Evolutionary conservation across 2,329 filamentous ascomycete genomes (phyloP).

Genomic region (Ceratocystis diversiconidia): DNA sequence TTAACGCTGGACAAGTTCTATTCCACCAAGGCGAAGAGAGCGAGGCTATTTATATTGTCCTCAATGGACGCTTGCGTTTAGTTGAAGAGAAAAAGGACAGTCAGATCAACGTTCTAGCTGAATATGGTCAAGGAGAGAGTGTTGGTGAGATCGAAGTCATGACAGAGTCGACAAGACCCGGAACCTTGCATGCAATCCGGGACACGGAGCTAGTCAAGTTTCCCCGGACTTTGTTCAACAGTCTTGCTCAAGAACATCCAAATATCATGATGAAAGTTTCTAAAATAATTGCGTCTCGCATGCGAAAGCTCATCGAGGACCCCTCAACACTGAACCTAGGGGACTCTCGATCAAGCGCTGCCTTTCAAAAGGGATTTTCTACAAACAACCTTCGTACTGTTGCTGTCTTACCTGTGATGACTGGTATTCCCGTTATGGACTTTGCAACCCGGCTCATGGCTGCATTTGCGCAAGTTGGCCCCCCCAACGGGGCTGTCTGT

Average conservation of each 20-base stretch:
- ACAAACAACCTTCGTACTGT: constrained; percentile 88
- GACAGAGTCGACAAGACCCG: constrained; percentile 82
- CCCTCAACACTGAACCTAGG: constrained; percentile 52
- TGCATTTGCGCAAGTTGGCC: constrained; percentile 77
- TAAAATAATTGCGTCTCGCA: constrained; percentile 91
- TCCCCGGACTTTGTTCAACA: constrained; percentile 91
- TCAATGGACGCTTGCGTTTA: constrained; percentile 79
- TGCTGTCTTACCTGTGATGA: constrained; percentile 76
- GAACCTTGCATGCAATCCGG: constrained; percentile 85
- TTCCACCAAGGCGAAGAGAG: constrained; percentile 91
- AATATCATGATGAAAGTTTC: constrained; percentile 98
- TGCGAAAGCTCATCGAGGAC: constrained; percentile 78
- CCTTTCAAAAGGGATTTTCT: constrained; percentile 52
- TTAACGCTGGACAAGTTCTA: constrained; percentile 86
- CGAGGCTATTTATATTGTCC: constrained; percentile 93
- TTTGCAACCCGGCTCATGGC: constrained; percentile 83
- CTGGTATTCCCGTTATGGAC: constrained; percentile 85
- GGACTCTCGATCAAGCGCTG: constrained; percentile 33
- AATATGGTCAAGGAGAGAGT: constrained; percentile 94
- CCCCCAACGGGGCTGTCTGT: constrained; percentile 76
- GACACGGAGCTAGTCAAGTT: constrained; percentile 96
- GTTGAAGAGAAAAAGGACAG: constrained; percentile 72
- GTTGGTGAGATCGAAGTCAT: constrained; percentile 94
- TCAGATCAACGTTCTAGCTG: constrained; percentile 71
- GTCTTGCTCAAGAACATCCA: constrained; percentile 87